Evolutionary conservation across 305 asterid genomes (phyloP).

Genomic region (Solanum hybrid): DNA sequence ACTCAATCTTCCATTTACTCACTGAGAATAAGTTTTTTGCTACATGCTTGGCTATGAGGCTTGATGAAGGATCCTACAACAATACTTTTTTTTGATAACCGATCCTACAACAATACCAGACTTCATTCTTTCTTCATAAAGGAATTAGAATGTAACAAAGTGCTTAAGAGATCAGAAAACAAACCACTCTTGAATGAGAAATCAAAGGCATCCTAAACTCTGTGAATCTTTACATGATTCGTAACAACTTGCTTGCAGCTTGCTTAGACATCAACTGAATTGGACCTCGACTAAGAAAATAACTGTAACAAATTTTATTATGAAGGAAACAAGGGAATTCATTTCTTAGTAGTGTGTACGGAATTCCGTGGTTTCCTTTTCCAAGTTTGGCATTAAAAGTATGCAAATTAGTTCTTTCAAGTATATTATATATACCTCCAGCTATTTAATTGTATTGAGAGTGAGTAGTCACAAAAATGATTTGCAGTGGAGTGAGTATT

Average conservation of each 20-base stretch:
- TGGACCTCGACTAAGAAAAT: background rate
- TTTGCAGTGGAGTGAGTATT: background rate
- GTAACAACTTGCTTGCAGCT: background rate
- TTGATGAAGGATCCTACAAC: background rate
- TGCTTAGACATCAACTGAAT: background rate
- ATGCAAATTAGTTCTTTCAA: background rate
- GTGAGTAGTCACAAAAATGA: background rate
- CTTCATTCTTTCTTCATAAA: background rate
- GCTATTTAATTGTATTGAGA: background rate
- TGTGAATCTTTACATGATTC: background rate
- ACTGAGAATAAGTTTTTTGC: background rate
- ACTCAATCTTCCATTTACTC: background rate
- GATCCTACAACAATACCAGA: background rate
- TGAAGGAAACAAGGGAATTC: background rate
- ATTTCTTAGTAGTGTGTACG: background rate
- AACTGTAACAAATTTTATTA: background rate
- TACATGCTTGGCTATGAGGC: background rate
- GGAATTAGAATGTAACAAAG: background rate
- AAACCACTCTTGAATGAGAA: conserved; percentile 1
- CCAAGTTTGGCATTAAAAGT: background rate
- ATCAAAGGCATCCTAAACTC: background rate
- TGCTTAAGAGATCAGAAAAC: background rate
- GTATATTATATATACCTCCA: background rate
- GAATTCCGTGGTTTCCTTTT: background rate
- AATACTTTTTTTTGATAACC: background rate